Base-by-base conservation (phyloP, 2,329 filamentous ascomycete species). In the Colletotrichum sp. region DNA sequence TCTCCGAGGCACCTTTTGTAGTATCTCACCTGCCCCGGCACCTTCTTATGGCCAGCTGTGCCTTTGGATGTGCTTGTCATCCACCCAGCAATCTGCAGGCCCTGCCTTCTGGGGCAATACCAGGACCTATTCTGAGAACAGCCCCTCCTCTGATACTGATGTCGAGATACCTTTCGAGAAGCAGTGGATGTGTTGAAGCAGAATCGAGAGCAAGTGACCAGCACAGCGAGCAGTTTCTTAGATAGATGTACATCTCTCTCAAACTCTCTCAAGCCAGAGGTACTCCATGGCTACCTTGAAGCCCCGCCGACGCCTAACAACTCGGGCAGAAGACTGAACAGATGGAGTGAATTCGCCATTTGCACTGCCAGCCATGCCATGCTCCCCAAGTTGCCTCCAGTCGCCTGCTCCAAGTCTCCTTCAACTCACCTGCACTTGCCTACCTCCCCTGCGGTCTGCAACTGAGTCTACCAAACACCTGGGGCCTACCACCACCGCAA, bases 221-320 rank as follows among this genome's bases (percentile, higher is more conserved):
- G 21, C 52, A 57, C 21, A 57, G 21, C n/a, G 10, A 64, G 32
- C 32, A 7, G 30, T 12, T 9, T 39, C 36, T 39, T 4, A 36
- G 30, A 36, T 34, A 21, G 21, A 39, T 15, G 32, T 65, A 44
- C 21, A 18, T 24, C 5, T 57, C 12, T 65, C 21, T 36, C 39
- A 65, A 71, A 32, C 30, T 39, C 44, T 44, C 32, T 36, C 63
- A 68, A 30, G 39, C 49, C 24, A 36, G 44, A 32, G 57, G 63
- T 57, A 63, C 73, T 32, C 63, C 69, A 64, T 57, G 39, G 63
- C 57, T 70, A 76, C 73, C 32, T 76, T 39, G 30, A 49, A 30
- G 63, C 55, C 73, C 73, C 69, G 63, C 55, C 55, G 60, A 57
- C 63, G 49, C 24, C 63, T 76, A 72, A 76, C 69, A 76, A 59